Conservation (phyloP, 768 basidiomycete species). For the Mycena venus region DNA sequence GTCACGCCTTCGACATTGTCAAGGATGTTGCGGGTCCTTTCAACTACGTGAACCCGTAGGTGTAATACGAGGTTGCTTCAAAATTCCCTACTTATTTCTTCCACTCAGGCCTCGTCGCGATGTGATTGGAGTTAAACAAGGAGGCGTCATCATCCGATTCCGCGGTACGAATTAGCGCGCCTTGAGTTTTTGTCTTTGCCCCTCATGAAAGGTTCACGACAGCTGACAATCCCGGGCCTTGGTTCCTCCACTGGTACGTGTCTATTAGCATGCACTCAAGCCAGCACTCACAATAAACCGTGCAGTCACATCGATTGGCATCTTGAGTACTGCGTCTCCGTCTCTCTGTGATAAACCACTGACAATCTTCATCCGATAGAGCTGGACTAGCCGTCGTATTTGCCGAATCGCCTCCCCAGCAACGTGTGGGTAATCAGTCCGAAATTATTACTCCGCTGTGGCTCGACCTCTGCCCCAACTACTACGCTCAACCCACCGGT, state of each 20-base stretch:
- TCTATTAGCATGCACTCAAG: background rate
- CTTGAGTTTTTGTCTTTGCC: background rate
- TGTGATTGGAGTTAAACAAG: constrained; percentile 34
- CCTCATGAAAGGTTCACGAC: background rate
- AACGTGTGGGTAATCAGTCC: constrained; percentile 34
- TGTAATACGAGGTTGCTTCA: too few relatives aligned
- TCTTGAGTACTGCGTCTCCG: background rate
- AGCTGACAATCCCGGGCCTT: constrained; percentile 5
- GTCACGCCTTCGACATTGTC: constrained; percentile 45
- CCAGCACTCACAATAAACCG: background rate
- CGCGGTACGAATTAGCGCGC: background rate
- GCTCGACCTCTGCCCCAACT: constrained; percentile 21
- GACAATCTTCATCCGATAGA: background rate
- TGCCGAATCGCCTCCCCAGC: constrained; percentile 47
- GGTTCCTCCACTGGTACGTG: too few relatives aligned
- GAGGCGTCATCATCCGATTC: too few relatives aligned
- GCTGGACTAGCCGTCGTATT: constrained; percentile 49
- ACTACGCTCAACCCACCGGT: constrained; percentile 11
- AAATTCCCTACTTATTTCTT: background rate
- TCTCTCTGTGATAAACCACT: background rate
- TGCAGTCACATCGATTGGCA: background rate
- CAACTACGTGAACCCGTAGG: constrained; percentile 39
- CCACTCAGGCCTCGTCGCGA: constrained; percentile 37
- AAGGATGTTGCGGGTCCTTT: constrained; percentile 29
- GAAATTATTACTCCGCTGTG: constrained; percentile 37